phyloP scores from a whole-genome alignment of 75 land plant species.

The Sequoia sempervirens region DNA sequence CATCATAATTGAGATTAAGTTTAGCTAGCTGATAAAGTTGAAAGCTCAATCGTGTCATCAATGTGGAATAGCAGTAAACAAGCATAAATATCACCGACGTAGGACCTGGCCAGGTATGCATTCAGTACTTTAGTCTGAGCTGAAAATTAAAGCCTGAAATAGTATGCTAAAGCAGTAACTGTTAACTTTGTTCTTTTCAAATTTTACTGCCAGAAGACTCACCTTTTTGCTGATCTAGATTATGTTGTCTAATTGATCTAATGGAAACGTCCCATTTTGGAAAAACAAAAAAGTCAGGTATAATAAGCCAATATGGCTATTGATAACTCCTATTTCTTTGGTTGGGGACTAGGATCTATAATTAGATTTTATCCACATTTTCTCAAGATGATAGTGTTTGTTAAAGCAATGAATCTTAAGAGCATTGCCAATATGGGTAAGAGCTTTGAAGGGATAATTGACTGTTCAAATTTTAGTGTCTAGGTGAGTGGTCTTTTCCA shows the following conservation, averaged over 20 bases:
- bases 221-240: not conserved
- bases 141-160: too few relatives aligned
- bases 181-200: not conserved
- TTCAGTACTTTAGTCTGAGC: not conserved
- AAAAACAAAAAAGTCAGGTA: not conserved
- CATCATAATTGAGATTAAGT: not conserved
- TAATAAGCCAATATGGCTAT: not conserved
- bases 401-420: not conserved
- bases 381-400: not conserved
- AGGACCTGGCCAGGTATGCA: too few relatives aligned
- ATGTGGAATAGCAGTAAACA: not conserved
- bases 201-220: not conserved
- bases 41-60: not conserved
- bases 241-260: not conserved
- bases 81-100: not conserved
- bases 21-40: not conserved
- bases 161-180: not conserved
- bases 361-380: not conserved
- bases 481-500: not conserved
- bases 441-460: not conserved
- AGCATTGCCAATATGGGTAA: not conserved
- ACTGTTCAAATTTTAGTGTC: not conserved
- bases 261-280: not conserved
- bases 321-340: not conserved
- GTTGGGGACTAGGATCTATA: not conserved